phyloP scores from a whole-genome alignment of 192 early-diverging fungal genomes.

The Linderina pennispora region DNA sequence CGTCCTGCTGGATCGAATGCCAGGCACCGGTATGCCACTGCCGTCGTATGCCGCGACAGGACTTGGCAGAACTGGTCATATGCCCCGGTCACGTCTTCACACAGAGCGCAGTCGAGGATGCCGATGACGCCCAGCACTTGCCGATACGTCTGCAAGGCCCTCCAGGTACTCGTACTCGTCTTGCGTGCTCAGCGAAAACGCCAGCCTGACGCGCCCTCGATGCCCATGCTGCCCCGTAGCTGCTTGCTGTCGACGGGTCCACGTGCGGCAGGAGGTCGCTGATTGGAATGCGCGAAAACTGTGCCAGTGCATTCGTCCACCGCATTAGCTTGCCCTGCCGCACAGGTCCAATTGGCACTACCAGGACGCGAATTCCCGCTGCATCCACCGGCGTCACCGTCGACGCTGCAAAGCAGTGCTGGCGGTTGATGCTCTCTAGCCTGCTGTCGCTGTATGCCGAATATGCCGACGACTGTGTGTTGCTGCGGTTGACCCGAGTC shows the following conservation, averaged over 20 bases:
- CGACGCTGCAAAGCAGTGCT: constrained; percentile 22
- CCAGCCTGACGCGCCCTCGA: constrained; percentile 27
- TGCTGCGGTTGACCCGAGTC: constrained; percentile 5
- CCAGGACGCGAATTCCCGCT: constrained; percentile 37
- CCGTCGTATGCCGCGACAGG: constrained; percentile 20
- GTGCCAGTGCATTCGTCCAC: constrained; percentile 19
- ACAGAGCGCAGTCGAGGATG: constrained; percentile 24
- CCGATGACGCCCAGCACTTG: constrained; percentile 42
- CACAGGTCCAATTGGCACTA: constrained; percentile 39
- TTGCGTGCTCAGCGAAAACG: constrained; percentile 7
- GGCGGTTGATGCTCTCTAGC: constrained; percentile 11
- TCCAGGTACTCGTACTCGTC: constrained; percentile 44
- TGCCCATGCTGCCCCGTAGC: constrained; percentile 12
- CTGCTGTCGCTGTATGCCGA: constrained; percentile 18
- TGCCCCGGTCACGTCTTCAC: constrained; percentile 11
- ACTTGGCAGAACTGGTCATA: constrained; percentile 24
- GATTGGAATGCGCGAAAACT: constrained; percentile 18
- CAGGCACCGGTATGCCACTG: constrained; percentile 33
- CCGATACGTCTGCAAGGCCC: constrained; percentile 44
- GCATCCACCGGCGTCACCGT: constrained; percentile 39
- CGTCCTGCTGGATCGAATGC: constrained; percentile 22
- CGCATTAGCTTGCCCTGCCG: constrained; percentile 12
- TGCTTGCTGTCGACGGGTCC: constrained; percentile 5
- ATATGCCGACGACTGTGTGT: constrained; percentile 5
- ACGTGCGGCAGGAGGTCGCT: constrained; percentile 21